Evolutionary conservation across 495 filamentous ascomycete genomes (phyloP).

Genomic region (Viridothelium virens): DNA sequence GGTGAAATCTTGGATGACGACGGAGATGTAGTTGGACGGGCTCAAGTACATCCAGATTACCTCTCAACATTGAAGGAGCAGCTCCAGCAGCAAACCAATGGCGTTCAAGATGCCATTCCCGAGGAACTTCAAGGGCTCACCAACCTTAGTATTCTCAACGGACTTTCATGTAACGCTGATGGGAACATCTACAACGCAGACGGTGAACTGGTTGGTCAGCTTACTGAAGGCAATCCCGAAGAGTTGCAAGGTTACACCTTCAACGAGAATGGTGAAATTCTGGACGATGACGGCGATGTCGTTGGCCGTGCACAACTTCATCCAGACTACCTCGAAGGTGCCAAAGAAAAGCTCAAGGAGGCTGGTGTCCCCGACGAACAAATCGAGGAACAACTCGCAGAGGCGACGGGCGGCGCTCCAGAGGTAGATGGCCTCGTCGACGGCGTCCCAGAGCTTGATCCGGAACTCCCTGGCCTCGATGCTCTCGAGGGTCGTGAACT

Average conservation of each 20-base stretch:
- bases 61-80: constrained; percentile 29
- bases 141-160: constrained; percentile 44
- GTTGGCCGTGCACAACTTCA: constrained; percentile 45
- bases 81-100: constrained; percentile 33
- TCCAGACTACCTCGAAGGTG: constrained; percentile 22
- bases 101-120: constrained; percentile 29
- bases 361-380: constrained; percentile 30
- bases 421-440: constrained; percentile 32
- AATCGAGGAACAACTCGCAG: constrained; percentile 34
- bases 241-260: constrained; percentile 40
- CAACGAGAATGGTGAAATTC: constrained; percentile 51
- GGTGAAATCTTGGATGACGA: constrained; percentile 41
- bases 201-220: constrained; percentile 21
- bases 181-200: constrained; percentile 46
- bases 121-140: constrained; percentile 28
- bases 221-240: constrained; percentile 21
- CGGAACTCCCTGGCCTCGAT: constrained; percentile 47
- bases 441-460: constrained; percentile 30
- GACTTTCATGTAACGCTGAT: constrained; percentile 48
- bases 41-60: constrained; percentile 35
- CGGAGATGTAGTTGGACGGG: constrained; percentile 39
- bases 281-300: constrained; percentile 52
- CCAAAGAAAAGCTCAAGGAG: constrained; percentile 2
- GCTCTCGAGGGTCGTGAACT: constrained; percentile 52
- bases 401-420: constrained; percentile 29